Base-by-base conservation (phyloP, 2,329 filamentous ascomycete genomes). In the Fusarium sp. region DNA sequence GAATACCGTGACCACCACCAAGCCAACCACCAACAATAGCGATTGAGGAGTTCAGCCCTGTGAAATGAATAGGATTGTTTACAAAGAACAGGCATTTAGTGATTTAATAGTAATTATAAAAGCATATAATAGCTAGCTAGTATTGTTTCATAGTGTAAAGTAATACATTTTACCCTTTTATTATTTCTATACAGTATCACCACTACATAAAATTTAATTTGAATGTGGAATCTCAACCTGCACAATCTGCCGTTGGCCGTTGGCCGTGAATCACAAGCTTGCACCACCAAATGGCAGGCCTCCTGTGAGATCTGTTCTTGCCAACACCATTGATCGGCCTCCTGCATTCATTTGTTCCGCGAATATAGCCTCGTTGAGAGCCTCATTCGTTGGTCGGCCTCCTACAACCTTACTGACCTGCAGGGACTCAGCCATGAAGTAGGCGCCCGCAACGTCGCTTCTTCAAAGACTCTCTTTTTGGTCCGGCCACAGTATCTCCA, bases 191-290 rank as follows among this genome's bases (percentile, higher is more conserved):
- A 12, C 29, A 31, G 29, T 11, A 6, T 11, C 3, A 11, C 12
- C 11, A 31, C 19, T 31, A 5, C 29, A 4, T 34, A 34, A 7
- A 34, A 6, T 13, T 13, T 34, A 34, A 5, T n/a, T 34, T 34
- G 26, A 7, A 4, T 13, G 12, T n/a, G 3, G n/a, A 32, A 54
- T 34, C 15, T 44, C 35, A 44, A 28, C 32, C 22, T 25, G n/a
- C 26, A 40, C 25, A 54, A 15, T 44, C 46, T 15, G 34, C 56
- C 6, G 8, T 34, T 26, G 19, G 3, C 10, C 22, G 25, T 31
- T 29, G 31, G 45, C 24, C 29, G 44, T 65, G 61, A 65, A 45
- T 65, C 62, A 65, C 48, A 36, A 34, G 34, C 35, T 32, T 29
- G 19, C 13, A 29, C 12, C 26, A 40, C 12, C n/a, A 38, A 24